Evolutionary conservation across 306 rosid genomes (phyloP), one percentile per base, ranked within the genome.

Genomic region (Trifolium fragiferum): DNA sequence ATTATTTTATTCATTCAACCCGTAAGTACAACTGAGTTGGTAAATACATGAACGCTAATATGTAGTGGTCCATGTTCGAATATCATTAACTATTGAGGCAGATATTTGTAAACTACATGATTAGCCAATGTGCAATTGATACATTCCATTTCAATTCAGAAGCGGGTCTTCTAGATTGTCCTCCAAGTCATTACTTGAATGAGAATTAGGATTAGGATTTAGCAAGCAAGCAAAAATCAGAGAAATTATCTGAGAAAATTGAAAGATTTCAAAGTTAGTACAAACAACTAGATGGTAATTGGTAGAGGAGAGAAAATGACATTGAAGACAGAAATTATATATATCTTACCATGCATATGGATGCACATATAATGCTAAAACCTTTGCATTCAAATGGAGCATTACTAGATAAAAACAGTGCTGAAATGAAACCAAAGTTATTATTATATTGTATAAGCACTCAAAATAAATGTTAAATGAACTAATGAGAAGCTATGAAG

Each of bases 371-470:
- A 18, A 92, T 82, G 89, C 92, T 86, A 72, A 92, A 92, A 66
- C 96, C 97, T 88, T 92, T 92, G 83, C 96, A 92, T 54, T 90
- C 72, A 86, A 92, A 92, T 27, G 97, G 97, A 14, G 97, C 96
- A 70, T 73, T 68, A 25, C 69, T 65, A n/a, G 97, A 92, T 27
- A 92, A 47, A 81, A 92, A 92, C 90, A 82, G 82, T 33, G 97
- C 97, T 92, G 87, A 84, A 76, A 83, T 89, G 82, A 84, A 76
- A 84, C 53, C 62, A 33, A 43, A 81, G 10, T 37, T 37, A 4
- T 66, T 51, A 10, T 10, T 61, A 43, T 51, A 44, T 76, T 1
- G 32, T 75, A 19, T 43, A 21, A 68, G 80, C 38, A 53, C 30
- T 35, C 7, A 60, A 47, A 44, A 16, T 40, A 41, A 4, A 32